phyloP scores from a whole-genome alignment of 140 eudicot species.

The Cichorium intybus region DNA sequence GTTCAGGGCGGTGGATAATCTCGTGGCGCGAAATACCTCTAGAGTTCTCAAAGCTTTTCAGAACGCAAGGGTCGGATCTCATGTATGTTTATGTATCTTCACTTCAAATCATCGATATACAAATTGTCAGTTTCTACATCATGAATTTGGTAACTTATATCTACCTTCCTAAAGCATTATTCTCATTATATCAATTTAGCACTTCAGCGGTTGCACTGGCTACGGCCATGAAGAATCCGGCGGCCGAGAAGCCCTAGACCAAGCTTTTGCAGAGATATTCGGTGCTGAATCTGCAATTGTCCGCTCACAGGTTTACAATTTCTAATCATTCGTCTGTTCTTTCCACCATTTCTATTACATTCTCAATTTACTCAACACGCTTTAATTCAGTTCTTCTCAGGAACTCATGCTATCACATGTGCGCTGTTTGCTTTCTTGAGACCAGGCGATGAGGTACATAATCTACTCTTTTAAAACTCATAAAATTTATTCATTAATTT shows the following conservation, averaged over 20 bases:
- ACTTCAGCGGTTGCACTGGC: conserved; percentile 95
- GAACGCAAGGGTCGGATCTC: conserved; percentile 88
- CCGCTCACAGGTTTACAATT: conserved; percentile 69
- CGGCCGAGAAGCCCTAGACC: conserved; percentile 95
- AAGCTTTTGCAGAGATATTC: conserved; percentile 85
- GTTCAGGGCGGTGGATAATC: conserved; percentile 73
- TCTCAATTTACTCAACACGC: conserved; percentile 7
- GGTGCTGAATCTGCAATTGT: conserved; percentile 98
- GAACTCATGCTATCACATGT: conserved; percentile 98
- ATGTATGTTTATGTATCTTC: conserved; percentile 47
- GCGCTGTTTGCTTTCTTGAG: conserved; percentile 92
- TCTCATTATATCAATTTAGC: conserved; percentile 36
- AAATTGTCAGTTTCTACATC: background rate
- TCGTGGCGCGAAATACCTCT: conserved; percentile 78
- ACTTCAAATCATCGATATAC: background rate
- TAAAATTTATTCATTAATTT: background rate
- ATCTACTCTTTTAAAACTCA: background rate
- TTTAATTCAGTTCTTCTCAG: conserved; percentile 75
- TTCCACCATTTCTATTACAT: background rate
- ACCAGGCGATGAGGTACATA: conserved; percentile 94
- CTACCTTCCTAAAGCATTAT: background rate
- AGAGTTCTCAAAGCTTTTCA: conserved; percentile 92
- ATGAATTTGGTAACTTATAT: background rate
- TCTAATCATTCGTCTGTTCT: background rate
- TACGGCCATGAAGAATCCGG: conserved; percentile 99